phyloP scores from a whole-genome alignment of 148 eudicot species.

The Simmondsia chinensis region DNA sequence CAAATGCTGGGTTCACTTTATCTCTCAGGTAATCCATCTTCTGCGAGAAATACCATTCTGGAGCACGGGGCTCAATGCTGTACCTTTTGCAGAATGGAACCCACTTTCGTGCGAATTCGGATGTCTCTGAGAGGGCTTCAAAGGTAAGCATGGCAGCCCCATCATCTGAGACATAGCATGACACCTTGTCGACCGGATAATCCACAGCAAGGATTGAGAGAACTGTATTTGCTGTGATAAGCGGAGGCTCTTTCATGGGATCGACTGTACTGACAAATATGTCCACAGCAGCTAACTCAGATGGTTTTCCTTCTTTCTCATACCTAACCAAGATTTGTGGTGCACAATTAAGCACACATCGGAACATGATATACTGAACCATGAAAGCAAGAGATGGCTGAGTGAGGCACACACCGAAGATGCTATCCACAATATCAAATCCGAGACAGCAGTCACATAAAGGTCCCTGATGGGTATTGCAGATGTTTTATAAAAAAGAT shows the following conservation, averaged over 20 bases:
- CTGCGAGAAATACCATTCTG: conserved; percentile 92
- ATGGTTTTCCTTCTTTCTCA: conserved; percentile 96
- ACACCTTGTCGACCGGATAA: conserved; percentile 92
- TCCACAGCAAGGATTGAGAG: conserved; percentile 93
- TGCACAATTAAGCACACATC: not conserved
- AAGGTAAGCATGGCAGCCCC: conserved; percentile 99
- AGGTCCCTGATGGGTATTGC: too few species aligned
- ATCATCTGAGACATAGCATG: conserved; percentile 89
- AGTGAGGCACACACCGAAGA: too few species aligned
- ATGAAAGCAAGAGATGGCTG: too few species aligned
- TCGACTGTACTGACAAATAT: conserved; percentile 93
- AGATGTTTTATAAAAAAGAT: not conserved
- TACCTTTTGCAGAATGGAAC: conserved; percentile 90
- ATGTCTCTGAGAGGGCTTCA: conserved; percentile 94
- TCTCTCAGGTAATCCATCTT: conserved; percentile 86
- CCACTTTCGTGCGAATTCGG: conserved; percentile 96
- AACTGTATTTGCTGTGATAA: conserved; percentile 92
- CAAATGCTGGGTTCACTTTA: conserved; percentile 90
- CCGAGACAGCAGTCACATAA: too few species aligned
- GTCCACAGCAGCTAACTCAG: conserved; percentile 81
- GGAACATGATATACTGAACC: too few species aligned
- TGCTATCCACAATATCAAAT: too few species aligned
- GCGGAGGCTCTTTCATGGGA: conserved; percentile 93
- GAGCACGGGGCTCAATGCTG: conserved; percentile 92
- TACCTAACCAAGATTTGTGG: conserved; percentile 39